phyloP scores from a whole-genome alignment of 257 asterid species.

The Solanum chaucha region DNA sequence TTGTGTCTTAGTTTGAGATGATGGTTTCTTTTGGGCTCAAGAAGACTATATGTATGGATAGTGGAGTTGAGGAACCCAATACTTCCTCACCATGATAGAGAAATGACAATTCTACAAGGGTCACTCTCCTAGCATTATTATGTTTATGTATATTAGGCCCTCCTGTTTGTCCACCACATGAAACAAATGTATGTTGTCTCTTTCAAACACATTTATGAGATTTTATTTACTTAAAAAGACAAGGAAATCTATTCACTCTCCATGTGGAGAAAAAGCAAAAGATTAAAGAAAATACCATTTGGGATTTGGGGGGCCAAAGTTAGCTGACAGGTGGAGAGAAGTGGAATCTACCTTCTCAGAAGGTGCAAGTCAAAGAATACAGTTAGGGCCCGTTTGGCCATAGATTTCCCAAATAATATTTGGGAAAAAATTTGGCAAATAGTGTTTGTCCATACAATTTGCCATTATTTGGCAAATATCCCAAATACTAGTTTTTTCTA shows the following conservation, averaged over 20 bases:
- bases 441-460: too few species aligned
- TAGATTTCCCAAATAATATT: too few species aligned
- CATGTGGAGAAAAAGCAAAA: slow-evolving; percentile 23
- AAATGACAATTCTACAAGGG: slow-evolving; percentile 2
- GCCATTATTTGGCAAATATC: too few species aligned
- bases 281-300: background rate
- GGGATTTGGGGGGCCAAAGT: background rate
- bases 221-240: background rate
- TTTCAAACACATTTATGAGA: background rate
- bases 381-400: too few species aligned
- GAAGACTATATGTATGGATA: slow-evolving; percentile 1
- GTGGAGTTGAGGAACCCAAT: background rate
- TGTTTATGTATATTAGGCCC: background rate
- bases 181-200: slow-evolving; percentile 15
- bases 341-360: background rate
- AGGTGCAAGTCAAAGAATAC: background rate
- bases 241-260: slow-evolving; percentile 12
- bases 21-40: background rate
- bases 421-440: too few species aligned
- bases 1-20: background rate
- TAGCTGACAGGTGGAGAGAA: slow-evolving; percentile 1
- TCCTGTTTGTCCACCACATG: slow-evolving; percentile 25
- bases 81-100: background rate
- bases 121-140: slow-evolving; percentile 10
- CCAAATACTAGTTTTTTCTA: too few species aligned